Evolutionary conservation across 345 rosid species (phyloP).

Genomic region (Noccaea bulbosa): DNA sequence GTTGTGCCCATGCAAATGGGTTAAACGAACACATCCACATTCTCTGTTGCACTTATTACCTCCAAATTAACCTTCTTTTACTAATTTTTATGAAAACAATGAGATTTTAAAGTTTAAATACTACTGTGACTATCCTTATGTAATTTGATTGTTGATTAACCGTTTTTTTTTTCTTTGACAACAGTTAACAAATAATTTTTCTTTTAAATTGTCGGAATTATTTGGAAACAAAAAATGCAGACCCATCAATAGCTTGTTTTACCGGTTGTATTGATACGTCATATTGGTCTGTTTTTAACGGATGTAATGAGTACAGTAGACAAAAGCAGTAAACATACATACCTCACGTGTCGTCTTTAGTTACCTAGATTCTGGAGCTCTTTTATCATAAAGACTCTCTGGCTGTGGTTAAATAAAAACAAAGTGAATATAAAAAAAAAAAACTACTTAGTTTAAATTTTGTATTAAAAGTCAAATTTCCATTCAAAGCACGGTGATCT

Average conservation of each 20-base stretch:
- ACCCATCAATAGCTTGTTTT: conserved; percentile 10
- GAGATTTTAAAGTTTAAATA: background rate
- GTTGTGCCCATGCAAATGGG: conserved; percentile 22
- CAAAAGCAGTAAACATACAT: conserved; percentile 33
- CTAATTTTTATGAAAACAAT: background rate
- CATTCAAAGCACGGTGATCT: conserved; percentile 38
- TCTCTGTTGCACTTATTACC: background rate
- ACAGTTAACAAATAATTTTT: background rate
- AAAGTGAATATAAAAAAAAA: conserved; percentile 6
- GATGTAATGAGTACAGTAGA: conserved; percentile 33
- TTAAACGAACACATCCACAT: conserved; percentile 15
- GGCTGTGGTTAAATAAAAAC: conserved; percentile 23
- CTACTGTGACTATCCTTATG: background rate
- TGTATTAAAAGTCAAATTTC: conserved; percentile 41
- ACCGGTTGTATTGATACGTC: conserved; percentile 36
- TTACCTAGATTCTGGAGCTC: conserved; percentile 38
- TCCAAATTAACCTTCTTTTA: background rate
- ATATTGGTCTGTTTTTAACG: conserved; percentile 29
- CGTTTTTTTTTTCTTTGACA: too few species aligned
- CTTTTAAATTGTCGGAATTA: background rate
- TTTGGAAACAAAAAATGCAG: background rate
- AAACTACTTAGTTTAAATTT: background rate
- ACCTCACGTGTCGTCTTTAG: conserved; percentile 37
- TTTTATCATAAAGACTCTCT: conserved; percentile 18
- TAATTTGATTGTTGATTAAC: background rate